Evolutionary conservation across 148 eudicot species (phyloP).

Genomic region (Rhododendron mucronatum): DNA sequence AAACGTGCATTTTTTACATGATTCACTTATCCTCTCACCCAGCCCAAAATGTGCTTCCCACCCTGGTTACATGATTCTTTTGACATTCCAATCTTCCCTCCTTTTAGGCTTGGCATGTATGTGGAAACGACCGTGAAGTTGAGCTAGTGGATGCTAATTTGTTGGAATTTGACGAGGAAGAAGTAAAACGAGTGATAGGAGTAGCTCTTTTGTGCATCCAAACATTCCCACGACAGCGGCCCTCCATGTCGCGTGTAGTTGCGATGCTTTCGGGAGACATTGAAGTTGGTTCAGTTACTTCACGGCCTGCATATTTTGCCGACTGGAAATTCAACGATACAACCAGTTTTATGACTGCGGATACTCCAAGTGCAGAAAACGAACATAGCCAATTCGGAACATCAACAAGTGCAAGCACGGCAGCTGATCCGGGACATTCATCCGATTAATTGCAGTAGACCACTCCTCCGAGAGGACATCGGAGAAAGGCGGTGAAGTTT

Average conservation of each 20-base stretch:
- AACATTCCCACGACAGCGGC: conserved; percentile 65
- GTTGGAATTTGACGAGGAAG: conserved; percentile 42
- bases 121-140: conserved; percentile 44
- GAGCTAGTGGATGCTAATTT: conserved; percentile 58
- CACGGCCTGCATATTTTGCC: conserved; percentile 75
- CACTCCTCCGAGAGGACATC: background rate
- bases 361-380: conserved; percentile 9
- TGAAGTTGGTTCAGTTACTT: conserved; percentile 48
- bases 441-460: conserved; percentile 17
- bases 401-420: conserved; percentile 21
- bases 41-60: background rate
- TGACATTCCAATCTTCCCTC: background rate
- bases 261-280: conserved; percentile 78
- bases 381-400: conserved; percentile 9
- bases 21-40: background rate
- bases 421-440: conserved; percentile 13
- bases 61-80: background rate
- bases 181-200: conserved; percentile 53
- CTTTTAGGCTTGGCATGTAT: conserved; percentile 63
- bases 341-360: conserved; percentile 32
- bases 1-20: background rate
- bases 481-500: conserved; percentile 17
- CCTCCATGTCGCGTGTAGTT: conserved; percentile 81
- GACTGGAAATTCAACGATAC: conserved; percentile 59
- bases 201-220: conserved; percentile 84